Percentiles rank a stretch among this genome's conserved stretches.
Conservation (phyloP, 176 grass and related monocot genomes). For the Zoysia japonica region DNA sequence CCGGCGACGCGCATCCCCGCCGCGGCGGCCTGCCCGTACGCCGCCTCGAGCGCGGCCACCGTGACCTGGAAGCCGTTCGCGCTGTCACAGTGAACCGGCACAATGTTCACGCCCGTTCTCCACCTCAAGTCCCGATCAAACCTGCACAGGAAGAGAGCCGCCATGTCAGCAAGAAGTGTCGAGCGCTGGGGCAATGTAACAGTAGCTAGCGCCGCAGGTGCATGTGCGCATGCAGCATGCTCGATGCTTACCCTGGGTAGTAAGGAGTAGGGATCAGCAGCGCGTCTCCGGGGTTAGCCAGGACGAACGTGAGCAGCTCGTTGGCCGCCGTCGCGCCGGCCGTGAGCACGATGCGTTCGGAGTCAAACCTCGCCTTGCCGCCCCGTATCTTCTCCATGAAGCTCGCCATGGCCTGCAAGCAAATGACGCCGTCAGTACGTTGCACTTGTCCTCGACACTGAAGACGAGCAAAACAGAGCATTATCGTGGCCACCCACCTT, state of each 20-base stretch:
- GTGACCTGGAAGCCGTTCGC: conserved; percentile 74
- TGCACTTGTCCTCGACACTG: neutral
- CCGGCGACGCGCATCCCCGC: conserved; percentile 51
- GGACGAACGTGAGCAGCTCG: conserved; percentile 77
- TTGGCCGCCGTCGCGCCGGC: conserved; percentile 86
- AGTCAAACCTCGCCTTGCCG: conserved; percentile 69
- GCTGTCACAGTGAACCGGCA: conserved; percentile 81
- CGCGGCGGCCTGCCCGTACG: conserved; percentile 39
- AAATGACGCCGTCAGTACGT: conserved; percentile 10
- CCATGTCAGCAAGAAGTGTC: conserved; percentile 42
- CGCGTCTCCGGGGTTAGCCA: conserved; percentile 75
- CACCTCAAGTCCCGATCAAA: conserved; percentile 83
- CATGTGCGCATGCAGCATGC: too few relatives aligned
- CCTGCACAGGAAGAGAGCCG: conserved; percentile 29
- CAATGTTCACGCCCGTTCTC: conserved; percentile 81
- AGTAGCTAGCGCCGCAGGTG: too few relatives aligned
- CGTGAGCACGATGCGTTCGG: conserved; percentile 74
- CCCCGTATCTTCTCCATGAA: conserved; percentile 87
- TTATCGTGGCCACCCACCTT: conserved; percentile 38
- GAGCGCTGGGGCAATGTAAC: neutral
- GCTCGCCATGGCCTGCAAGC: conserved; percentile 77
- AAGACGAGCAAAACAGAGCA: neutral
- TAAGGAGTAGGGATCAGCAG: conserved; percentile 83
- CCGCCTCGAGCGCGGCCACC: conserved; percentile 54
- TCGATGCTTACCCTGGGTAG: conserved; percentile 73